Evolutionary conservation across 129 eudicot genomes (phyloP).

Genomic region (Helichrysum umbraculigerum): DNA sequence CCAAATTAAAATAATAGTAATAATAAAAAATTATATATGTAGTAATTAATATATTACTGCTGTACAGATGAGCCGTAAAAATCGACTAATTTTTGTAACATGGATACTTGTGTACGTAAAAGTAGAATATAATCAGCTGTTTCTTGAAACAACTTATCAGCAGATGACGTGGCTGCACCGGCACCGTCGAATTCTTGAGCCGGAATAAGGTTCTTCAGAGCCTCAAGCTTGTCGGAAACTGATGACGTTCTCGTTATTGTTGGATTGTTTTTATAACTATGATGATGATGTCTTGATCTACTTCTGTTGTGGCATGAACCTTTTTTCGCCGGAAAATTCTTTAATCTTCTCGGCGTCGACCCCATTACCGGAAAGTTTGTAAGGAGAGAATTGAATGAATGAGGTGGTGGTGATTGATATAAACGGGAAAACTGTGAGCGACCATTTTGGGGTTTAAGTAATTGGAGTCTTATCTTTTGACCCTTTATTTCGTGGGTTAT

Average conservation of each 20-base stretch:
- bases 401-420: slow-evolving; percentile 17
- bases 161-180: slow-evolving; percentile 15
- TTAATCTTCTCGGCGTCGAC: slow-evolving; percentile 46
- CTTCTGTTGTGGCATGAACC: slow-evolving; percentile 28
- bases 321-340: slow-evolving; percentile 35
- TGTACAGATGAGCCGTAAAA: slow-evolving; percentile 49
- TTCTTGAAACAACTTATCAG: slow-evolving; percentile 66
- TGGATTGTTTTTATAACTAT: background rate
- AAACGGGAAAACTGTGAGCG: slow-evolving; percentile 16
- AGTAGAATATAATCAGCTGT: slow-evolving; percentile 76
- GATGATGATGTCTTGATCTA: slow-evolving; percentile 30
- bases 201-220: slow-evolving; percentile 70
- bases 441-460: slow-evolving; percentile 53
- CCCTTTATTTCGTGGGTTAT: slow-evolving; percentile 24
- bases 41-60: slow-evolving; percentile 23
- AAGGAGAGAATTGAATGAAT: background rate
- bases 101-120: slow-evolving; percentile 56
- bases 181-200: slow-evolving; percentile 31
- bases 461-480: slow-evolving; percentile 20
- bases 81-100: slow-evolving; percentile 56
- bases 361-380: slow-evolving; percentile 44
- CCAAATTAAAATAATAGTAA: background rate
- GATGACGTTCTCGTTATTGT: slow-evolving; percentile 27
- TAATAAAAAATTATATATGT: slow-evolving; percentile 26
- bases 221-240: slow-evolving; percentile 71